phyloP scores from a whole-genome alignment of 306 rosid genomes.

The Astragalus glycyphyllos region DNA sequence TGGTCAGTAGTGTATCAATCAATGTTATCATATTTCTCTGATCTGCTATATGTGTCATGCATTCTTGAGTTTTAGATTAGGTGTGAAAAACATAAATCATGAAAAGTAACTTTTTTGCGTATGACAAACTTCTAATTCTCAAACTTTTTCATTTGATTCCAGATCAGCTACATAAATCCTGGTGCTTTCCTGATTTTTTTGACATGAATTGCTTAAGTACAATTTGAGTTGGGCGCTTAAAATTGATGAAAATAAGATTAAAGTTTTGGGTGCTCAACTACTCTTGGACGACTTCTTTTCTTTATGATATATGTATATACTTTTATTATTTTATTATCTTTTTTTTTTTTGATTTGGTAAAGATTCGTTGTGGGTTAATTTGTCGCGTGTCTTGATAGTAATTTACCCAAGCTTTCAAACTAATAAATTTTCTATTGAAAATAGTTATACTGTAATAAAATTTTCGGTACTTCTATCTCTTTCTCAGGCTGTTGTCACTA shows the following conservation, averaged over 20 bases:
- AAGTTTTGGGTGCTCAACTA: background rate
- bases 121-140: slow-evolving; percentile 31
- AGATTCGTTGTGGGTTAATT: slow-evolving; percentile 6
- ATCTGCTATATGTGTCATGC: slow-evolving; percentile 23
- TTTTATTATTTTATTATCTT: background rate
- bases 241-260: slow-evolving; percentile 26
- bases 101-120: slow-evolving; percentile 13
- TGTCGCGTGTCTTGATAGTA: slow-evolving; percentile 27
- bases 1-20: background rate
- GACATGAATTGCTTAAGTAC: slow-evolving; percentile 22
- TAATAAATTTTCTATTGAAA: slow-evolving; percentile 18
- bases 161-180: background rate
- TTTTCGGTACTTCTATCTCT: slow-evolving; percentile 33
- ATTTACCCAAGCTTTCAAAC: slow-evolving; percentile 28
- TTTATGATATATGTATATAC: background rate
- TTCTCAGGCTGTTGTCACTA: slow-evolving; percentile 90
- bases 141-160: slow-evolving; percentile 7
- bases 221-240: slow-evolving; percentile 20
- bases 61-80: slow-evolving; percentile 18
- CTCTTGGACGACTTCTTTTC: background rate
- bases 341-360: slow-evolving; percentile 12
- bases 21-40: background rate
- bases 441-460: slow-evolving; percentile 16
- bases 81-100: slow-evolving; percentile 4
- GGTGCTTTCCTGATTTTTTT: slow-evolving; percentile 4